Base-by-base conservation (phyloP, 2,329 filamentous ascomycete genomes). In the Ceratocystis alfenasii region DNA sequence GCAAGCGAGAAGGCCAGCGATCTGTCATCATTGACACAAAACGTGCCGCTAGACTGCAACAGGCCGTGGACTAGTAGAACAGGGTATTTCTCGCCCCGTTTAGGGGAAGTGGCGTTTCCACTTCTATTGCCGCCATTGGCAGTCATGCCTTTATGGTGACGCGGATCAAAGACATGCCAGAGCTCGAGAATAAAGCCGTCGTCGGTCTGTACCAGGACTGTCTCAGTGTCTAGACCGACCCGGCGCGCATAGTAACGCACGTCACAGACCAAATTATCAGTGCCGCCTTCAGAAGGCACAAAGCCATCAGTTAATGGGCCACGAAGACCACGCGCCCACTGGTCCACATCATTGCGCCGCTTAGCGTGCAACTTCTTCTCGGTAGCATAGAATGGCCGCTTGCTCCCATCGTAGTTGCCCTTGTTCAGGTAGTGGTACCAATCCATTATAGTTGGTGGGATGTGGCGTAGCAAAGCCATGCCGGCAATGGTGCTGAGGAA, bases 1-100 rank as follows among this genome's bases (percentile, higher is more conserved):
- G 89, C 91, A 6, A 97, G 84, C 77, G 87, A 95, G 75, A 96
- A 96, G 0, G 93, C 92, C 6, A 96, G 80, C 30, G 88, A 93
- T 70, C 90, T 85, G 69, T 96, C 91, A 71, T 96, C 92, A 73
- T 93, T 95, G 69, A 87, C 86, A 74, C 91, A 96, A 73, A 90
- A 96, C 0, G 92, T 89, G 3, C 93, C 92, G 0, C 90, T 84
- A 64, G 87, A 92, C 76, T 97, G 93, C 5, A 97, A 78, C 2
- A 96, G 80, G 0, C 93, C 93, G 70, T 95, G 93, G 67, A 97
- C 87, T 70, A 97, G 80, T 1, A 96, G 79, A 0, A 96, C 84
- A 0, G 93, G 92, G 68, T 94, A 96, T 71, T 86, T 89, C 66
- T 30, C 7, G 53, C 63, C 33, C 20, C 15, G 17, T 12, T 55